phyloP scores from a whole-genome alignment of 768 basidiomycete genomes.

The Crucibulum laeve region DNA sequence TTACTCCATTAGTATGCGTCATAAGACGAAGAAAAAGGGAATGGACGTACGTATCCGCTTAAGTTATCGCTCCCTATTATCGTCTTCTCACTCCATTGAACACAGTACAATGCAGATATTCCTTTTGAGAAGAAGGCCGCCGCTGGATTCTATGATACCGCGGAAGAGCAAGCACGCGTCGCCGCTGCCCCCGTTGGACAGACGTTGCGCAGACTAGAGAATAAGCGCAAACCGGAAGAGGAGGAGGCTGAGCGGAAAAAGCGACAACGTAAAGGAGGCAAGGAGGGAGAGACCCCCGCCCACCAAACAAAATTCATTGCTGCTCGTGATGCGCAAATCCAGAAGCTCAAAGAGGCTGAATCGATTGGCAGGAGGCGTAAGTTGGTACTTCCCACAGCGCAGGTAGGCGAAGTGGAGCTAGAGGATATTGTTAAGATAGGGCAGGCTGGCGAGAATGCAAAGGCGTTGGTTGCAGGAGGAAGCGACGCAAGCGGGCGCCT shows the following conservation, averaged over 20 bases:
- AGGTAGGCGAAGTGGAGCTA: slow-evolving; percentile 91
- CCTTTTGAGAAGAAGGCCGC: slow-evolving; percentile 98
- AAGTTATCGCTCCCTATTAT: slow-evolving; percentile 1
- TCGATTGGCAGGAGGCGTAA: slow-evolving; percentile 86
- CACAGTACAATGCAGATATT: slow-evolving; percentile 94
- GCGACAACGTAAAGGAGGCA: slow-evolving; percentile 70
- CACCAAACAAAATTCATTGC: slow-evolving; percentile 94
- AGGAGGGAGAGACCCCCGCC: slow-evolving; percentile 55
- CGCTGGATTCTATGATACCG: slow-evolving; percentile 94
- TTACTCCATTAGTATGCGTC: slow-evolving; percentile 61
- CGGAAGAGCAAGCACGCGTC: slow-evolving; percentile 86
- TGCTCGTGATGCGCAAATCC: slow-evolving; percentile 96
- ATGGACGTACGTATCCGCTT: slow-evolving; percentile 74
- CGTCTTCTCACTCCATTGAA: slow-evolving; percentile 2
- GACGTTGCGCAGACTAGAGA: slow-evolving; percentile 86
- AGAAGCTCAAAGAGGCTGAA: slow-evolving; percentile 96
- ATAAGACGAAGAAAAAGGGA: slow-evolving; percentile 92
- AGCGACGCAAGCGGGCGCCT: slow-evolving; percentile 83
- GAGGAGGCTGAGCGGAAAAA: slow-evolving; percentile 94
- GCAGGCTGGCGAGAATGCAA: slow-evolving; percentile 83
- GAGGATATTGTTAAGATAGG: slow-evolving; percentile 99
- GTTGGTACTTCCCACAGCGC: slow-evolving; percentile 80
- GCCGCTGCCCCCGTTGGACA: slow-evolving; percentile 90
- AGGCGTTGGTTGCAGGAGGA: slow-evolving; percentile 77
- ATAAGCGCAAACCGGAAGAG: slow-evolving; percentile 91